Conservation (phyloP, 1,139 yeast species). For the Blastobotrys raffinosifermentans region DNA sequence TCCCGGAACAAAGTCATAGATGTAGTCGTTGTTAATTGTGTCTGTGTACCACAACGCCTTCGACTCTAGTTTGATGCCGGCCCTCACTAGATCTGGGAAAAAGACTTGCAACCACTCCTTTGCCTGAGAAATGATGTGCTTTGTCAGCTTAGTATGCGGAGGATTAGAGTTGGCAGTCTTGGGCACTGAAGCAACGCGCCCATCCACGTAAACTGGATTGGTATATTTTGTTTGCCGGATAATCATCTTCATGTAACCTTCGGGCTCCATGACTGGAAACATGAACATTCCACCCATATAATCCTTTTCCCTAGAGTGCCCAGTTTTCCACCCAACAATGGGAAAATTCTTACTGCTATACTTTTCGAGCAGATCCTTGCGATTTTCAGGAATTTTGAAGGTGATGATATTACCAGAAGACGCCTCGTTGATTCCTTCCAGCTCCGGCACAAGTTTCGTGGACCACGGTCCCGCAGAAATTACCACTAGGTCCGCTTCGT, state of each 20-base stretch:
- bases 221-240: slow-evolving; percentile 14
- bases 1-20: slow-evolving; percentile 39
- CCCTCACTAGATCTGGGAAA: slow-evolving; percentile 14
- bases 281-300: slow-evolving; percentile 13
- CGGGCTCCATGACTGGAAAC: slow-evolving; percentile 14
- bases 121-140: slow-evolving; percentile 9
- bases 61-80: slow-evolving; percentile 29
- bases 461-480: slow-evolving; percentile 42
- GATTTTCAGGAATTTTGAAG: slow-evolving; percentile 12
- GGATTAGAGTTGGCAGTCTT: slow-evolving; percentile 11
- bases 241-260: slow-evolving; percentile 14
- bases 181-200: slow-evolving; percentile 10
- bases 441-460: slow-evolving; percentile 27
- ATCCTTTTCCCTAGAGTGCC: slow-evolving; percentile 12
- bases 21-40: slow-evolving; percentile 39
- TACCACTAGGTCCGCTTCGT: slow-evolving; percentile 34
- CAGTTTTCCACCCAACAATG: slow-evolving; percentile 13
- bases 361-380: slow-evolving; percentile 12
- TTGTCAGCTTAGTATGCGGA: slow-evolving; percentile 7
- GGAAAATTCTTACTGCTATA: slow-evolving; percentile 13
- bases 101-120: slow-evolving; percentile 9
- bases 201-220: slow-evolving; percentile 9
- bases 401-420: slow-evolving; percentile 11
- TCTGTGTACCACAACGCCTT: slow-evolving; percentile 42
- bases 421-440: slow-evolving; percentile 13